Evolutionary conservation across 2,329 filamentous ascomycete genomes (phyloP), one percentile per base, ranked within the genome.

Genomic region (Pseudopithomyces chartarum): DNA sequence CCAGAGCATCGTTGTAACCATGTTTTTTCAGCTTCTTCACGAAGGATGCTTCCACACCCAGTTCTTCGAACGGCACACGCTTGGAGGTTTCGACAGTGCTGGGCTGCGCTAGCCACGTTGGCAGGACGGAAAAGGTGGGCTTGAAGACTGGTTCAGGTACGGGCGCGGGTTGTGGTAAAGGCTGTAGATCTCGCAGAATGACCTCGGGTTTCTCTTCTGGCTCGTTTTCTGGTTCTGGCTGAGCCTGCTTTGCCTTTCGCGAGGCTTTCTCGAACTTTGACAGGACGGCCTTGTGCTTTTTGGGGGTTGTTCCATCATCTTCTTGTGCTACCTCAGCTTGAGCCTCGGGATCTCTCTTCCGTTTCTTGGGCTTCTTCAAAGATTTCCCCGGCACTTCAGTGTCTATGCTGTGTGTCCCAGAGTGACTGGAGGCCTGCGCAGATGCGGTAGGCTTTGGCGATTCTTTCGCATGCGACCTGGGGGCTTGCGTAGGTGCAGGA

Each of bases 31-130:
- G 80, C 6, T 84, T 82, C 17, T 85, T 81, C 1, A 87, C 78
- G 8, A 87, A 81, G 43, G 86, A 84, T 5, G 82, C 68, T 15
- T 84, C 77, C 36, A 97, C 83, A 0, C 86, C 86, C 0, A 95
- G 77, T 5, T 85, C 80, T 1, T 78, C 70, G 64, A 97, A 97
- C 0, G 86, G 79, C 1, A 80, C 78, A 32, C 79, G 84, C 10
- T 83, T 82, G 5, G 85, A 82, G 8, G 86, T 81, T 0, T 87
- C 82, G 3, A 92, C 86, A 23, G 85, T 83, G n/a, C 89, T 83
- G 0, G 93, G 92, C 12, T 87, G 83, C 5, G 89, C 86, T 12
- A 97, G 81, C 94, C 94, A 98, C 2, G 81, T 65, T 0, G 94
- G 94, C 2, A 97, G 80, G 1, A 90, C 90, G 29, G 92, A 88